Evolutionary conservation across 805 yeast species (phyloP).

Genomic region (Lipomyces mesembrius): DNA sequence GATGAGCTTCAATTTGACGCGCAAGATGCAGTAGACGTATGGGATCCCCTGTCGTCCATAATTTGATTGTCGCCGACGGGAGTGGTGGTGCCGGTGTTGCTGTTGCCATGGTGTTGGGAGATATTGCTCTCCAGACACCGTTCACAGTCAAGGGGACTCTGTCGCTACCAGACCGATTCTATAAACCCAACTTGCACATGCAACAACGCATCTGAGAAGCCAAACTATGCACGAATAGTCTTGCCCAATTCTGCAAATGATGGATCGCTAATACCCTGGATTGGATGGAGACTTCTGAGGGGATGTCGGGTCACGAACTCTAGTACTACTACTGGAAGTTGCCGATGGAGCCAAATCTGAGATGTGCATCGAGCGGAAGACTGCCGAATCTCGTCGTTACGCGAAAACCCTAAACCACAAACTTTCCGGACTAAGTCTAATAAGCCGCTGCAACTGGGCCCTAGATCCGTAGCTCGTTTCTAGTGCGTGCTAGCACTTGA

Average conservation of each 20-base stretch:
- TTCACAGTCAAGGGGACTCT: not conserved
- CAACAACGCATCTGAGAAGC: constrained; percentile 16
- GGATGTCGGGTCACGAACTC: constrained; percentile 2
- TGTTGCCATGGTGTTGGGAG: constrained; percentile 7
- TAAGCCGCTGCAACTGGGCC: not conserved
- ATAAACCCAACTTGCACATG: constrained; percentile 3
- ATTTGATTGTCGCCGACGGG: constrained; percentile 16
- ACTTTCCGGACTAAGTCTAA: not conserved
- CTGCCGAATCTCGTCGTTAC: not conserved
- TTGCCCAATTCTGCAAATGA: not conserved
- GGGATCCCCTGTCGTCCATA: constrained; percentile 40
- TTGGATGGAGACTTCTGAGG: constrained; percentile 1
- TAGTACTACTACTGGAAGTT: not conserved
- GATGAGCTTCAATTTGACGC: constrained; percentile 36
- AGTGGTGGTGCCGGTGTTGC: not conserved
- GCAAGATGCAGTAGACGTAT: constrained; percentile 34
- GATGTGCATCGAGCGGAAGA: not conserved
- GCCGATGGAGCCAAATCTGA: not conserved
- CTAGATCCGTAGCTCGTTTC: not conserved
- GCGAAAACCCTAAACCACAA: not conserved
- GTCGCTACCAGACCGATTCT: constrained; percentile 8
- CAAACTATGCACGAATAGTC: not conserved
- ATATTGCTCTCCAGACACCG: constrained; percentile 5
- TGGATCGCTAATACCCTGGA: not conserved
- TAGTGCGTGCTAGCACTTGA: not conserved